Conservation (phyloP, 2,329 filamentous ascomycete species). For the Ramularia endophylla region DNA sequence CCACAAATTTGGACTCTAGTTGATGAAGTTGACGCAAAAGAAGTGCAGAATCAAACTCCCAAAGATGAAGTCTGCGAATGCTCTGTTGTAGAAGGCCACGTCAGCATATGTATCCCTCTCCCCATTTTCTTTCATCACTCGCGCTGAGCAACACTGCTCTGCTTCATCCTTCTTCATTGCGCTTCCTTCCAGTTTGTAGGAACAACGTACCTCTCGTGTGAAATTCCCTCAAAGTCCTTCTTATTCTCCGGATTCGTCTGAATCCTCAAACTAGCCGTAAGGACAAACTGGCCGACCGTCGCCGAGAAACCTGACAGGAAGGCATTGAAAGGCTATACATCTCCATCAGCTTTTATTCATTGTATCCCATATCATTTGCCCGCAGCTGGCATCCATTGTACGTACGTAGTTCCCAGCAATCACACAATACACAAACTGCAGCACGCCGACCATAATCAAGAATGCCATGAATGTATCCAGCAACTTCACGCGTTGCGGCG, state of each 20-base stretch:
- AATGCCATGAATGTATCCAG: slow-evolving; percentile 89
- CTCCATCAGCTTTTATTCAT: too few species aligned
- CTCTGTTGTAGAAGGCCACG: slow-evolving; percentile 46
- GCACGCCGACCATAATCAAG: slow-evolving; percentile 72
- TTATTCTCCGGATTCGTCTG: slow-evolving; percentile 84
- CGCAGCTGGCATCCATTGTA: slow-evolving; percentile 21
- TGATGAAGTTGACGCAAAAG: slow-evolving; percentile 99
- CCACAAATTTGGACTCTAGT: slow-evolving; percentile 56
- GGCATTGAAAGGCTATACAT: slow-evolving; percentile 84
- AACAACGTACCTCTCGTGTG: slow-evolving; percentile 66
- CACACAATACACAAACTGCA: slow-evolving; percentile 92
- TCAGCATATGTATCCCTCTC: neutral
- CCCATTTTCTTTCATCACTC: neutral
- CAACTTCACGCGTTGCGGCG: slow-evolving; percentile 85
- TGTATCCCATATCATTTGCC: neutral
- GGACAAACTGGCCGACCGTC: slow-evolving; percentile 94
- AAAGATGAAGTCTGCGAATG: slow-evolving; percentile 93
- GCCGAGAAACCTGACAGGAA: slow-evolving; percentile 94
- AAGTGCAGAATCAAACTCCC: slow-evolving; percentile 95
- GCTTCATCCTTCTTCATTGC: neutral
- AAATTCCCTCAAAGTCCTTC: slow-evolving; percentile 67
- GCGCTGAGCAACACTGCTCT: neutral
- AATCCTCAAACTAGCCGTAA: slow-evolving; percentile 84
- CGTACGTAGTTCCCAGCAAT: slow-evolving; percentile 90
- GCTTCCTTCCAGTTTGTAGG: neutral